phyloP scores from a whole-genome alignment of 1,284 basidiomycete species.

The Leccinum subrobustum region DNA sequence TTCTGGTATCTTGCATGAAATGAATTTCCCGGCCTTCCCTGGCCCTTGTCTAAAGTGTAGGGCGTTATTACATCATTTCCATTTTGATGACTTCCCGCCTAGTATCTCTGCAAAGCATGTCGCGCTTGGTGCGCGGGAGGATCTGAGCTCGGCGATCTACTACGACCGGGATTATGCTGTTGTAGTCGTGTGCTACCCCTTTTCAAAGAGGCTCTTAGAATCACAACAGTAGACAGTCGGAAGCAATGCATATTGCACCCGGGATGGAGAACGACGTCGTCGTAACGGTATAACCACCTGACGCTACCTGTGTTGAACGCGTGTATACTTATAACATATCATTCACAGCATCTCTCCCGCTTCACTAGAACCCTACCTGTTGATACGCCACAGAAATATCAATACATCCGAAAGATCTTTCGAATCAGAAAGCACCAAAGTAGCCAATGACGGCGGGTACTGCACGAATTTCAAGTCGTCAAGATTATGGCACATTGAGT shows the following conservation, averaged over 20 bases:
- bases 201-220: not conserved
- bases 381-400: not conserved
- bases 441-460: not conserved
- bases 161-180: slow-evolving; percentile 4
- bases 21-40: slow-evolving; percentile 1
- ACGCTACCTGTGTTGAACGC: not conserved
- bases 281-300: slow-evolving; percentile 2
- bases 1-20: not conserved
- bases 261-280: slow-evolving; percentile 2
- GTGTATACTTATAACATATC: slow-evolving; percentile 6
- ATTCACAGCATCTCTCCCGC: not conserved
- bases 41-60: not conserved
- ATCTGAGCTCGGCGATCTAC: not conserved
- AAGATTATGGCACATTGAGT: slow-evolving; percentile 6
- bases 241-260: not conserved
- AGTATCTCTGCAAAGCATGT: not conserved
- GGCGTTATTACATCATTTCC: not conserved
- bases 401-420: slow-evolving; percentile 11
- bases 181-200: not conserved
- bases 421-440: not conserved
- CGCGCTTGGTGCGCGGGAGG: not conserved
- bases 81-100: not conserved
- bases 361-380: not conserved
- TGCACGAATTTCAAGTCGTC: slow-evolving; percentile 2
- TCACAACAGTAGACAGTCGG: not conserved